Percentiles rank a stretch among this genome's conserved stretches.
Conservation (phyloP, 2,329 filamentous ascomycete genomes). For the Fusarium redolens region DNA sequence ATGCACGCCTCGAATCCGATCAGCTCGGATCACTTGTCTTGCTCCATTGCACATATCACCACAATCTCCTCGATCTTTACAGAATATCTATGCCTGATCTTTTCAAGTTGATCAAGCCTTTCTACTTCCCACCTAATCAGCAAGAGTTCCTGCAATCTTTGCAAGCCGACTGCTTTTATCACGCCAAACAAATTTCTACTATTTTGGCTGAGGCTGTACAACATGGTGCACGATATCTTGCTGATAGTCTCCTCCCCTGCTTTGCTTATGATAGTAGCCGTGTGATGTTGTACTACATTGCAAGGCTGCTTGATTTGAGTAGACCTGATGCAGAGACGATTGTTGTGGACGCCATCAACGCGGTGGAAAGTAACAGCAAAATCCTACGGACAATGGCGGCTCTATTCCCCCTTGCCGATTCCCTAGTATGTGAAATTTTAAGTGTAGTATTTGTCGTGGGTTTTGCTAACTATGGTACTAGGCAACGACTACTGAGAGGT, state of each 20-base stretch:
- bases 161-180: constrained; percentile 53
- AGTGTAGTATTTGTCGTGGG: too few relatives aligned
- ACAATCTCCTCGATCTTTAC: constrained; percentile 59
- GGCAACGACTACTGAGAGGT: constrained; percentile 54
- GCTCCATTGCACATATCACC: constrained; percentile 60
- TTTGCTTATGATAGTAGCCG: constrained; percentile 61
- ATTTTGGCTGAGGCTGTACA: constrained; percentile 55
- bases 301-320: constrained; percentile 53
- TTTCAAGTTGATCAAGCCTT: constrained; percentile 56
- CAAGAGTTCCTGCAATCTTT: constrained; percentile 51
- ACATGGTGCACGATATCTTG: constrained; percentile 55
- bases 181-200: constrained; percentile 53
- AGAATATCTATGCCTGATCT: constrained; percentile 59
- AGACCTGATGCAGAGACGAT: constrained; percentile 50
- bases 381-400: constrained; percentile 53
- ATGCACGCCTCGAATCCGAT: constrained; percentile 58
- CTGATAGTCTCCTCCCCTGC: constrained; percentile 58
- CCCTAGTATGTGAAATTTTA: constrained; percentile 48
- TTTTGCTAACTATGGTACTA: constrained; percentile 24
- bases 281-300: constrained; percentile 61
- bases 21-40: constrained; percentile 58
- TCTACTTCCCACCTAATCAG: constrained; percentile 54
- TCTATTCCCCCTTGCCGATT: constrained; percentile 54
- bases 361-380: constrained; percentile 54
- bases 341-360: constrained; percentile 53